phyloP scores from a whole-genome alignment of 2,329 filamentous ascomycete genomes.

The Cordyceps cateniannulata region DNA sequence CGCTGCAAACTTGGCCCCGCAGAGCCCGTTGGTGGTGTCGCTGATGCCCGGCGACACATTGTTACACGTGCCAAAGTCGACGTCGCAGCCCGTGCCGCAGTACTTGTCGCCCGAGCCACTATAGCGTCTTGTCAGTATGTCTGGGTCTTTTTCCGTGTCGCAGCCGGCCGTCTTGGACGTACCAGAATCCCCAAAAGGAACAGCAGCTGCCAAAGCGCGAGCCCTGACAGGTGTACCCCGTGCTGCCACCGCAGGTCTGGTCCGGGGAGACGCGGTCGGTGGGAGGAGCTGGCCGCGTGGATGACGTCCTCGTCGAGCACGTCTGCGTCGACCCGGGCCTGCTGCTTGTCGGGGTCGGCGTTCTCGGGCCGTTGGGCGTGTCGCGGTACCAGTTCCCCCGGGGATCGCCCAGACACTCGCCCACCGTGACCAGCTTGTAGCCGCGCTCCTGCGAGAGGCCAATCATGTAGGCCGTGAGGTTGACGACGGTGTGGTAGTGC shows the following conservation, averaged over 20 bases:
- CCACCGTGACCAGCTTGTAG: constrained; percentile 45
- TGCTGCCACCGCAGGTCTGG: constrained; percentile 30
- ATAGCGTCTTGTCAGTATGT: not conserved
- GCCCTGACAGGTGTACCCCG: constrained; percentile 30
- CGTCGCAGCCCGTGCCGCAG: constrained; percentile 33
- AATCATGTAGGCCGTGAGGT: constrained; percentile 38
- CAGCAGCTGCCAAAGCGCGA: constrained; percentile 33
- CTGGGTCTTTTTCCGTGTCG: too few relatives aligned
- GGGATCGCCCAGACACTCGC: constrained; percentile 50
- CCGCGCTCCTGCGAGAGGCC: constrained; percentile 33
- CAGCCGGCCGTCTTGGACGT: constrained; percentile 17
- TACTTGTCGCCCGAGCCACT: constrained; percentile 27
- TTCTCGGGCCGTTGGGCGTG: constrained; percentile 14
- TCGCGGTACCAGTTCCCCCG: constrained; percentile 45
- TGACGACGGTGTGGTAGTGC: constrained; percentile 39
- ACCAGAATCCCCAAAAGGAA: constrained; percentile 35
- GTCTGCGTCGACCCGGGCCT: constrained; percentile 12
- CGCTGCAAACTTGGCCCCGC: constrained; percentile 25
- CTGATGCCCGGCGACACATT: constrained; percentile 17
- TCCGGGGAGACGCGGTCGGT: constrained; percentile 25
- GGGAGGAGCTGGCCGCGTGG: too few relatives aligned
- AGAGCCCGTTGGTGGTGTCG: constrained; percentile 31
- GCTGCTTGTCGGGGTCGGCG: constrained; percentile 11
- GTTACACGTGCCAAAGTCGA: constrained; percentile 28
- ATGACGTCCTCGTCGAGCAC: constrained; percentile 14